phyloP scores from a whole-genome alignment of 208 protist species.

The Acanthamoeba lenticulata region DNA sequence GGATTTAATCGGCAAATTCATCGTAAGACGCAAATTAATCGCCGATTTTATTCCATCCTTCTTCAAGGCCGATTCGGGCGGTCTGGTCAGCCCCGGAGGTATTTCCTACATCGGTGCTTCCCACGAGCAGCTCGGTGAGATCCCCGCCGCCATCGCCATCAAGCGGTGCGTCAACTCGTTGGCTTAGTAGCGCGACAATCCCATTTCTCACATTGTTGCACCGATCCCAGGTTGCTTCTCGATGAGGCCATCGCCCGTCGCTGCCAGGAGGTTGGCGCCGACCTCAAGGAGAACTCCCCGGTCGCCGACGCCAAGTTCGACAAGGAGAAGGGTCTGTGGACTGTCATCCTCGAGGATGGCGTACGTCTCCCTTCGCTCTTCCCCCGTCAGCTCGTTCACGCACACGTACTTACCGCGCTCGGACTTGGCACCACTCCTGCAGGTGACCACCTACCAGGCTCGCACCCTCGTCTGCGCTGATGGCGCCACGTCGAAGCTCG shows the following conservation, averaged over 20 bases:
- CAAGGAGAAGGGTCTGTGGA: slow-evolving; percentile 79
- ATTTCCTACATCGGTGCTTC: slow-evolving; percentile 82
- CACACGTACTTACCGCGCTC: neutral
- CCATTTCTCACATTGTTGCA: neutral
- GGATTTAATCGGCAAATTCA: neutral
- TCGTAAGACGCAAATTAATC: neutral
- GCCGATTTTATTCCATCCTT: neutral
- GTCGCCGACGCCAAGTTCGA: slow-evolving; percentile 80
- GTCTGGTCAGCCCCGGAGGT: slow-evolving; percentile 81
- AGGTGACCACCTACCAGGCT: slow-evolving; percentile 73
- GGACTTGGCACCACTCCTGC: too few relatives aligned
- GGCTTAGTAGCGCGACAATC: neutral
- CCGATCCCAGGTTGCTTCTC: slow-evolving; percentile 65
- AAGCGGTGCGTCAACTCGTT: slow-evolving; percentile 57
- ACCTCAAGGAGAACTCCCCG: slow-evolving; percentile 81
- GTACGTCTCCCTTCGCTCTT: neutral
- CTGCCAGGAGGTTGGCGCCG: slow-evolving; percentile 79
- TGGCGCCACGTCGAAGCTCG: slow-evolving; percentile 78
- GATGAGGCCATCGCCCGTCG: slow-evolving; percentile 81
- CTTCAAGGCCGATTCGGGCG: slow-evolving; percentile 77
- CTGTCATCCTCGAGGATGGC: slow-evolving; percentile 60
- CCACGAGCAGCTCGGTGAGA: slow-evolving; percentile 77
- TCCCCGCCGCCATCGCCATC: slow-evolving; percentile 77
- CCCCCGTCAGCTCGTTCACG: neutral
- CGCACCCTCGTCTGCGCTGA: slow-evolving; percentile 82